A percentile compares a stretch with the other conserved stretches of the same genome.
Evolutionary conservation across 495 filamentous ascomycete genomes (phyloP).

Genomic region (Xanthoparmelia taractica): DNA sequence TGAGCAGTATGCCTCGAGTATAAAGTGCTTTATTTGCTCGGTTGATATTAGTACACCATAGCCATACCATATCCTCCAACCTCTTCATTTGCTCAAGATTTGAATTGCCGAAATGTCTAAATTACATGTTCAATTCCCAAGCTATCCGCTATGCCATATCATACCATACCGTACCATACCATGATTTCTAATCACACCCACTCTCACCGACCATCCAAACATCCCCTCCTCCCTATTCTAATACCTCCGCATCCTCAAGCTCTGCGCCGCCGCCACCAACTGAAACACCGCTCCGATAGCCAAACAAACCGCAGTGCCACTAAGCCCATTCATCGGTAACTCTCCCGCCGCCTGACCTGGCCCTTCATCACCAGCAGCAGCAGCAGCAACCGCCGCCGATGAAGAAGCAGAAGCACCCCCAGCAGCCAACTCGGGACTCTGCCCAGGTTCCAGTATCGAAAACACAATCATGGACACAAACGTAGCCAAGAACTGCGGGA

Average conservation of each 20-base stretch:
- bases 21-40: too few species aligned
- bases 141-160: too few species aligned
- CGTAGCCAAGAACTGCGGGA: constrained; percentile 72
- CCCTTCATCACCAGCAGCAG: not conserved
- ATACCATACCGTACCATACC: too few species aligned
- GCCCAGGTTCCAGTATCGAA: constrained; percentile 65
- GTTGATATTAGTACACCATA: too few species aligned
- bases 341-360: not conserved
- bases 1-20: too few species aligned
- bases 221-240: not conserved
- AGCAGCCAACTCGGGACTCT: constrained; percentile 61
- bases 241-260: constrained; percentile 15
- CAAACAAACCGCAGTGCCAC: constrained; percentile 40
- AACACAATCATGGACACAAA: constrained; percentile 65
- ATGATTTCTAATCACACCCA: not conserved
- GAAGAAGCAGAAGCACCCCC: constrained; percentile 37
- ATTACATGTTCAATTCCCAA: too few species aligned
- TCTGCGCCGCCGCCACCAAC: constrained; percentile 31
- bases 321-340: constrained; percentile 27
- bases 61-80: too few species aligned
- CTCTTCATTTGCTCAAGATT: too few species aligned
- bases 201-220: too few species aligned
- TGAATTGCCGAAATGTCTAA: too few species aligned
- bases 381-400: not conserved
- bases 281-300: constrained; percentile 39